A percentile compares a stretch with the other conserved stretches of the same genome.
Evolutionary conservation across 345 rosid species (phyloP).

Genomic region (Brassica incana): DNA sequence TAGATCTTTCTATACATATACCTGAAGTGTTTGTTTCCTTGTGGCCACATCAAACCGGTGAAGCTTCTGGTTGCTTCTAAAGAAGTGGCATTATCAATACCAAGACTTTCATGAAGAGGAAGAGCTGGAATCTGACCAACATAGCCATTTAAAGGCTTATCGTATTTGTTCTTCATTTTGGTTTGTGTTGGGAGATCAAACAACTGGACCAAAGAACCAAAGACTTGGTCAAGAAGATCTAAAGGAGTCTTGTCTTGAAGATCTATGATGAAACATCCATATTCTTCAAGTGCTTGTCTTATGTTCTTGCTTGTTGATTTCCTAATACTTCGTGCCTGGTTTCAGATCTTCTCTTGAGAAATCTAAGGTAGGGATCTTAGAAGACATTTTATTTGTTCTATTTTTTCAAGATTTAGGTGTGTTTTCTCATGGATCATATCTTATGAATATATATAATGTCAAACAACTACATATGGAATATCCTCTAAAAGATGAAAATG

Average conservation of each 20-base stretch:
- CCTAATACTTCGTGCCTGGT: constrained; percentile 34
- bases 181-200: constrained; percentile 35
- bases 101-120: constrained; percentile 54
- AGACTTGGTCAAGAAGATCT: constrained; percentile 33
- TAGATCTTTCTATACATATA: constrained; percentile 16
- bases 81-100: constrained; percentile 41
- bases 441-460: constrained; percentile 1
- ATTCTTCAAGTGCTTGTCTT: constrained; percentile 30
- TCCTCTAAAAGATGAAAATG: constrained; percentile 1
- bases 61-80: constrained; percentile 43
- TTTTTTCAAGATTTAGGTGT: not conserved
- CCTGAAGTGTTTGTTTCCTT: constrained; percentile 48
- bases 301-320: constrained; percentile 28
- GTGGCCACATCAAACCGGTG: constrained; percentile 54
- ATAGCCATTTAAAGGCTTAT: constrained; percentile 44
- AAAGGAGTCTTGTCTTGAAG: constrained; percentile 35
- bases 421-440: not conserved
- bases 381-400: constrained; percentile 5
- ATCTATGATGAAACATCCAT: constrained; percentile 42
- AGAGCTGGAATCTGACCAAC: constrained; percentile 38
- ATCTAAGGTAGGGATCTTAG: constrained; percentile 24
- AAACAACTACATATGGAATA: constrained; percentile 4
- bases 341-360: constrained; percentile 40
- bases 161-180: constrained; percentile 46
- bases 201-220: constrained; percentile 31